phyloP scores from a whole-genome alignment of 768 basidiomycete genomes.

The Podaxis mareebaensis region DNA sequence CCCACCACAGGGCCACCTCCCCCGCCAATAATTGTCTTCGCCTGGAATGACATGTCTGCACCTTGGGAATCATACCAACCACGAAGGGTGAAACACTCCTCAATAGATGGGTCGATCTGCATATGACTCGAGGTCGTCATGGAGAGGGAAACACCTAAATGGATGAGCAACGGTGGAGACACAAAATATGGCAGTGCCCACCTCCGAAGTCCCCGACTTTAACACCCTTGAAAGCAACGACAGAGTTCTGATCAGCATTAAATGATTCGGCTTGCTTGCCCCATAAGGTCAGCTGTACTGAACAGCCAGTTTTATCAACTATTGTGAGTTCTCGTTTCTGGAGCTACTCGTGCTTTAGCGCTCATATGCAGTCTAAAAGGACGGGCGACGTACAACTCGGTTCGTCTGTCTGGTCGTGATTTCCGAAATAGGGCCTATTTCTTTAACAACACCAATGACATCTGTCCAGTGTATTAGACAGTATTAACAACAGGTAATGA shows the following conservation, averaged over 20 bases:
- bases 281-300: slow-evolving; percentile 90
- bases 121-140: slow-evolving; percentile 81
- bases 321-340: slow-evolving; percentile 87
- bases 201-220: slow-evolving; percentile 78
- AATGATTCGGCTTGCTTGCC: slow-evolving; percentile 92
- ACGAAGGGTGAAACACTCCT: slow-evolving; percentile 80
- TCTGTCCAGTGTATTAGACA: slow-evolving; percentile 47
- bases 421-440: slow-evolving; percentile 64
- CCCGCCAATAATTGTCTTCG: slow-evolving; percentile 52
- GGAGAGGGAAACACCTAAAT: slow-evolving; percentile 77
- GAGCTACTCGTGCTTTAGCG: slow-evolving; percentile 46
- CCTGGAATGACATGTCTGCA: slow-evolving; percentile 61
- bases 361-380: slow-evolving; percentile 6
- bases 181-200: slow-evolving; percentile 41
- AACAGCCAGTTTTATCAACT: slow-evolving; percentile 79
- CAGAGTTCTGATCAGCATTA: slow-evolving; percentile 54
- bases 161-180: slow-evolving; percentile 9
- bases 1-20: slow-evolving; percentile 37
- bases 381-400: slow-evolving; percentile 48
- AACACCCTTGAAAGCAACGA: slow-evolving; percentile 93
- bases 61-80: slow-evolving; percentile 92
- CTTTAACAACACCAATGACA: slow-evolving; percentile 85
- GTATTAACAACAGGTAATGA: slow-evolving; percentile 3
- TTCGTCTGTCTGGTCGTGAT: slow-evolving; percentile 77
- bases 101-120: slow-evolving; percentile 87